A percentile compares a stretch with the other conserved stretches of the same genome.
These are phyloP conservation scores for Tephrocybe sp. DNA, from an alignment of 768 basidiomycete species.

Conservation along the genomic window DNA sequence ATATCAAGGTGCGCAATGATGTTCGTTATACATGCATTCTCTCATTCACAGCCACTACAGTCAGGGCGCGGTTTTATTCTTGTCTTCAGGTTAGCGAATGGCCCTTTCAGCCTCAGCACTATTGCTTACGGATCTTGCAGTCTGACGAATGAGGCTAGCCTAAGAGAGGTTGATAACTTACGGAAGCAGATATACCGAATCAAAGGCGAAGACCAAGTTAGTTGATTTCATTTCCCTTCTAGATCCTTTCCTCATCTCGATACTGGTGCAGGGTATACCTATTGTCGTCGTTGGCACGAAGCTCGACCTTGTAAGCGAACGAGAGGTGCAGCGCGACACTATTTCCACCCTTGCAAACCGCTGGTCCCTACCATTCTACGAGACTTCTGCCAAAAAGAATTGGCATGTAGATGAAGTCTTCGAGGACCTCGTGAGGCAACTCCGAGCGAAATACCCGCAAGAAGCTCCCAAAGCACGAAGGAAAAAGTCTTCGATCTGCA, in stretches of 20 bases:
- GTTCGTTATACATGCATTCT: not conserved
- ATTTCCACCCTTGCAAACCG: conserved; percentile 62
- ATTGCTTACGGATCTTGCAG: conserved; percentile 33
- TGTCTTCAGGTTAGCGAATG: conserved; percentile 62
- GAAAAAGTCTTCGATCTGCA: conserved; percentile 22
- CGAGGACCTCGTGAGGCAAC: conserved; percentile 71
- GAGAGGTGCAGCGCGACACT: conserved; percentile 66
- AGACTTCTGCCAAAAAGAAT: conserved; percentile 85
- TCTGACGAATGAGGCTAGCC: conserved; percentile 76
- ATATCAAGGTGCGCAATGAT: conserved; percentile 59
- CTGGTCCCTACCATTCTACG: conserved; percentile 78
- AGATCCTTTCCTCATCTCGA: conserved; percentile 4
- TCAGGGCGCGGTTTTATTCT: conserved; percentile 77
- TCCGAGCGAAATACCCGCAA: conserved; percentile 64
- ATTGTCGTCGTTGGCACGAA: conserved; percentile 89
- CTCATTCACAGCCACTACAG: conserved; percentile 31
- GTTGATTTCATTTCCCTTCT: conserved; percentile 15
- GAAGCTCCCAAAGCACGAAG: conserved; percentile 17
- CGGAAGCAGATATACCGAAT: conserved; percentile 81
- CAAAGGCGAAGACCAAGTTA: conserved; percentile 66
- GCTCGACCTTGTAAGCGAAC: conserved; percentile 74
- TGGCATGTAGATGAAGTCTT: conserved; percentile 82
- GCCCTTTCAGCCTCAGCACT: conserved; percentile 5
- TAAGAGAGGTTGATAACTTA: conserved; percentile 76
- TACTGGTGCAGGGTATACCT: conserved; percentile 50